These are phyloP conservation scores for Epichloe elymi DNA, from an alignment of 2,329 filamentous ascomycete species.

Conservation along the genomic window DNA sequence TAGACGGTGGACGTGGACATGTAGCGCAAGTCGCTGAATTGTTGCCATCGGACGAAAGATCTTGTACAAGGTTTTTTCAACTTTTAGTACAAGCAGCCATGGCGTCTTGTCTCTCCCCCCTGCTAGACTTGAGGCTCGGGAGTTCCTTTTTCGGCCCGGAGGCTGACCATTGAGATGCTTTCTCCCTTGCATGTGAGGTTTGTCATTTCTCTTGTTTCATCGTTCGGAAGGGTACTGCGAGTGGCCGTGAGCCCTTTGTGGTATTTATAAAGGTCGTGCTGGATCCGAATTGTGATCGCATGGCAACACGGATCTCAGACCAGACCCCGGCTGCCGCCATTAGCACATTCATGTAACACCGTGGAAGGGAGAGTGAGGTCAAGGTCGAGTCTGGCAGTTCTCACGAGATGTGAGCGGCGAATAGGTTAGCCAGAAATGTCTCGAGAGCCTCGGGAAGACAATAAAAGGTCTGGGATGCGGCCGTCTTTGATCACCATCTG, in stretches of 20 bases:
- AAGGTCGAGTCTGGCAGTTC: too few species aligned
- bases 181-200: constrained; percentile 4
- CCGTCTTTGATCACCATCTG: background rate
- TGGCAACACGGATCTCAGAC: too few species aligned
- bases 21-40: background rate
- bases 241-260: too few species aligned
- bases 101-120: background rate
- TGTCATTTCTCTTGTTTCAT: background rate
- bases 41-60: background rate
- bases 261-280: too few species aligned
- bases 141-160: constrained; percentile 1
- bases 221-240: too few species aligned
- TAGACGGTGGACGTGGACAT: background rate
- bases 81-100: background rate
- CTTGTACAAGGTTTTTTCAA: background rate
- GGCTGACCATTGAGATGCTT: background rate
- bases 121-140: background rate
- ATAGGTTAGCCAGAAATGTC: background rate
- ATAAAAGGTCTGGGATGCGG: background rate
- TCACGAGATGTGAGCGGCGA: background rate
- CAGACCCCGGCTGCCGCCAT: too few species aligned
- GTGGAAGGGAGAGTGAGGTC: too few species aligned
- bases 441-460: background rate
- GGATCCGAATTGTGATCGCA: too few species aligned
- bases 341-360: too few species aligned